Percentiles rank a stretch among this genome's conserved stretches.
These are phyloP conservation scores for Halophytophthora polymorphica DNA, from an alignment of 352 stramenopile genomes.

Conservation along the genomic window DNA sequence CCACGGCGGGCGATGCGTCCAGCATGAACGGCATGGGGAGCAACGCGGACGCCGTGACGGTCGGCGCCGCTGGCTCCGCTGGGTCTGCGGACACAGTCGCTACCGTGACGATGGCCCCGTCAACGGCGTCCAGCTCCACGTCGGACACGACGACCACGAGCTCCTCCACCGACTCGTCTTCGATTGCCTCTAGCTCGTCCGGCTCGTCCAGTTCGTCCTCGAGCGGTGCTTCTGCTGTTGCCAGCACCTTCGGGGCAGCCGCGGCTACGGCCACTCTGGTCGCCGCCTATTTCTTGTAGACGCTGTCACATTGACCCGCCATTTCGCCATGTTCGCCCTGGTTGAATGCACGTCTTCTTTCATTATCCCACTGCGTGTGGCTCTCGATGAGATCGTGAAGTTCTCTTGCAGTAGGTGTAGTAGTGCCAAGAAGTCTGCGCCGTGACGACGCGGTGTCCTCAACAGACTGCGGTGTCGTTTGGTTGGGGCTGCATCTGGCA, in stretches of 20 bases:
- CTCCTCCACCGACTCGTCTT: background rate
- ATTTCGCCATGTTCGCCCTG: too few species aligned
- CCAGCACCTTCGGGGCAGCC: background rate
- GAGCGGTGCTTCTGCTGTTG: slow-evolving; percentile 1
- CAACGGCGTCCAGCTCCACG: slow-evolving; percentile 3
- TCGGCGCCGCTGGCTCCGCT: slow-evolving; percentile 12
- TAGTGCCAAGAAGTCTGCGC: too few species aligned
- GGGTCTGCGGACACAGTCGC: slow-evolving; percentile 11
- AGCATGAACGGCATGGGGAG: slow-evolving; percentile 14
- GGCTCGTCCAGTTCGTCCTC: too few species aligned
- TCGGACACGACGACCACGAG: slow-evolving; percentile 9
- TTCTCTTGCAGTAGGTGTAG: too few species aligned
- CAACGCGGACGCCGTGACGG: slow-evolving; percentile 16
- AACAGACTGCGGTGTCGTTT: too few species aligned
- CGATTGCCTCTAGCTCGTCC: background rate
- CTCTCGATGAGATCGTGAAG: too few species aligned
- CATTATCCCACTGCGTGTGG: background rate
- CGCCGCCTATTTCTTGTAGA: slow-evolving; percentile 9
- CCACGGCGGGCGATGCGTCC: too few species aligned
- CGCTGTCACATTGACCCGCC: too few species aligned
- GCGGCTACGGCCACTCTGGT: background rate
- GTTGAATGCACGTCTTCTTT: too few species aligned
- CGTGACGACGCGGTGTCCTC: too few species aligned
- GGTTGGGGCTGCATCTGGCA: too few species aligned
- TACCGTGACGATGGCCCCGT: background rate